phyloP scores from a whole-genome alignment of 192 early-diverging fungal genomes.

The Coemansia sp. region DNA sequence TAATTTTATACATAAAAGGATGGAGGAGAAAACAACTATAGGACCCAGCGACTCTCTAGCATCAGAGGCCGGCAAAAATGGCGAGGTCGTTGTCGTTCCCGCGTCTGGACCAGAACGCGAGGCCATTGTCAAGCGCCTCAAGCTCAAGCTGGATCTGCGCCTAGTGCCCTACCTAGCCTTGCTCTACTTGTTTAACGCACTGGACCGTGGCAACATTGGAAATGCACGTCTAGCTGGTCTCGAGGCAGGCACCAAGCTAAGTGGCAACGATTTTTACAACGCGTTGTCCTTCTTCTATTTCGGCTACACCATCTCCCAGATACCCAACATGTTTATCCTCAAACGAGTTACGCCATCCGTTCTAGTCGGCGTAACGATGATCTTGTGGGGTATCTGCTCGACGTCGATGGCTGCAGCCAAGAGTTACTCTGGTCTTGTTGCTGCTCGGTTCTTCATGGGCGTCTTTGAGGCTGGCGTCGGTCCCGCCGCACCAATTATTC shows the following conservation, averaged over 20 bases:
- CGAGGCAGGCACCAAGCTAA: constrained; percentile 54
- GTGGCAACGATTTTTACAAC: constrained; percentile 55
- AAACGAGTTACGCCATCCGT: constrained; percentile 63
- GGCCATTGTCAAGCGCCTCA: constrained; percentile 48
- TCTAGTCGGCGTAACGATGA: constrained; percentile 68
- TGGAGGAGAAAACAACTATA: constrained; percentile 16
- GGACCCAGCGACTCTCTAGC: constrained; percentile 8
- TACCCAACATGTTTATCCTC: constrained; percentile 78
- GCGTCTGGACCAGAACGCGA: constrained; percentile 50
- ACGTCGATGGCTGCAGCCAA: constrained; percentile 64
- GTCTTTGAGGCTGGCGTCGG: constrained; percentile 71
- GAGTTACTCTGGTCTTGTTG: constrained; percentile 30
- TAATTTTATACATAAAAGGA: not conserved
- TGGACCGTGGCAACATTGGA: constrained; percentile 77
- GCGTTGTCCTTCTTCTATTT: constrained; percentile 59
- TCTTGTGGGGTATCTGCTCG: constrained; percentile 74
- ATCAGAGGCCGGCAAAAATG: not conserved
- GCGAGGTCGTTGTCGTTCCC: constrained; percentile 24
- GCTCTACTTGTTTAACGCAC: constrained; percentile 70
- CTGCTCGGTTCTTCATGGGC: constrained; percentile 61
- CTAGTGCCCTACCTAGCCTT: constrained; percentile 66
- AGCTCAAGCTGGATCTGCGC: constrained; percentile 62
- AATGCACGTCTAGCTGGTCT: constrained; percentile 65
- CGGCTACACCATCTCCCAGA: constrained; percentile 74
- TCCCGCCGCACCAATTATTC: constrained; percentile 70